Conservation (phyloP, 805 yeast species). For the Isabelozyma pseudorhagii region DNA sequence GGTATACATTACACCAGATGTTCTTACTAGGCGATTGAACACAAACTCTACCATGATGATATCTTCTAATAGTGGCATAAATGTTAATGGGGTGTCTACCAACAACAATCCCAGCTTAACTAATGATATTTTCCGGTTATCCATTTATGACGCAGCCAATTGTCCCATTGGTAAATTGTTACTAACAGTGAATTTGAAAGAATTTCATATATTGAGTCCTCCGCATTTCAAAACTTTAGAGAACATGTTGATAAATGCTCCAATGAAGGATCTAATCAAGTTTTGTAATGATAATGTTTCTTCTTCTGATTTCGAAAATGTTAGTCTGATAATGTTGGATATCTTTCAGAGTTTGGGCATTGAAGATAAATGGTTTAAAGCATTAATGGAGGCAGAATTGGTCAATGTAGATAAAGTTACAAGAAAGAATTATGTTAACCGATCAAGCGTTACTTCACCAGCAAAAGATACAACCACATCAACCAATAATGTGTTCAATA, state of each 20-base stretch:
- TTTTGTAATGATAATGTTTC: slow-evolving; percentile 41
- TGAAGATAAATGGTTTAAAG: slow-evolving; percentile 71
- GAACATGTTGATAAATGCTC: slow-evolving; percentile 51
- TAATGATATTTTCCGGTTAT: slow-evolving; percentile 42
- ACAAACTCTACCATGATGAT: slow-evolving; percentile 33
- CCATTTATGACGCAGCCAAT: slow-evolving; percentile 40
- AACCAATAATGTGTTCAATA: slow-evolving; percentile 34
- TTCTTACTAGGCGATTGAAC: slow-evolving; percentile 33
- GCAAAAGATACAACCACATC: not conserved
- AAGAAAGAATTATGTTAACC: slow-evolving; percentile 37
- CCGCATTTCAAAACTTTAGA: slow-evolving; percentile 60
- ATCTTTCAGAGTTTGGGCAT: slow-evolving; percentile 67
- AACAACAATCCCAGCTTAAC: not conserved
- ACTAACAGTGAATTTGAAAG: slow-evolving; percentile 47
- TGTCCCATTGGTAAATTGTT: slow-evolving; percentile 57
- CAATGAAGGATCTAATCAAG: slow-evolving; percentile 50
- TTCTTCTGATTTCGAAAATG: slow-evolving; percentile 47
- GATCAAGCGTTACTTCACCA: slow-evolving; percentile 13
- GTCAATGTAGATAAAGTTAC: slow-evolving; percentile 44
- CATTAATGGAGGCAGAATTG: slow-evolving; percentile 67
- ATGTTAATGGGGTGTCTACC: slow-evolving; percentile 13
- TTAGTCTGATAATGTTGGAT: slow-evolving; percentile 61
- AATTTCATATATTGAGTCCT: slow-evolving; percentile 59
- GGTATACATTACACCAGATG: slow-evolving; percentile 52
- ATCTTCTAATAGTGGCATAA: slow-evolving; percentile 15